Conservation (phyloP, 208 protist species). For the Tritrichomonas foetus region DNA sequence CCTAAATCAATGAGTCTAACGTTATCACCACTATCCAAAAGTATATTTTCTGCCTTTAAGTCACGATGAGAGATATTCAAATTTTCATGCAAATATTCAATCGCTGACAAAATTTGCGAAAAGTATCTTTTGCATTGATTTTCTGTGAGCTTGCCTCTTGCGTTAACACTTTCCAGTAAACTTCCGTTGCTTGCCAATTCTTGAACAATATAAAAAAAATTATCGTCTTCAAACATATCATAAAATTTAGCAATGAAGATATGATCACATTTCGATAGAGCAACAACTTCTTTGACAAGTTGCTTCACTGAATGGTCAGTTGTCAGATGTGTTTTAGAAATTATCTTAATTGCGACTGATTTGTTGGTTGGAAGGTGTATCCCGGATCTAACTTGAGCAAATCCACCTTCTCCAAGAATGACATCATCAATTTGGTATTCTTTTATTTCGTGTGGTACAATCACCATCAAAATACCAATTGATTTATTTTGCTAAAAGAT, state of each 20-base stretch:
- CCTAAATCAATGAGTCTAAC: not conserved
- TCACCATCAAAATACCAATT: too few relatives aligned
- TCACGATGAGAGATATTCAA: not conserved
- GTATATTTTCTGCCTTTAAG: not conserved
- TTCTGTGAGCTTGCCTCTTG: not conserved
- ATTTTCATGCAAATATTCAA: not conserved
- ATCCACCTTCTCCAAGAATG: not conserved
- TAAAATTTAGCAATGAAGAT: not conserved
- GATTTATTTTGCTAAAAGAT: too few relatives aligned
- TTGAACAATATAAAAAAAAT: slow-evolving; percentile 1
- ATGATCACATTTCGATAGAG: not conserved
- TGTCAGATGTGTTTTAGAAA: not conserved
- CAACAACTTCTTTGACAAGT: not conserved
- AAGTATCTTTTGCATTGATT: not conserved
- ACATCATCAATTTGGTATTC: not conserved
- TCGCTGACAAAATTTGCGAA: not conserved
- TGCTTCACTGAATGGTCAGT: not conserved
- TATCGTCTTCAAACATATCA: not conserved
- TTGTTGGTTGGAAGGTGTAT: not conserved
- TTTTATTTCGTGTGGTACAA: too few relatives aligned
- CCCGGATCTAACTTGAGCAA: not conserved
- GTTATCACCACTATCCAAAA: not conserved
- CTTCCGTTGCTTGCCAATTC: not conserved
- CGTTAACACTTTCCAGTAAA: not conserved
- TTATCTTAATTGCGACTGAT: not conserved